phyloP scores from a whole-genome alignment of 2,329 filamentous ascomycete species.

The Penicillium freii region DNA sequence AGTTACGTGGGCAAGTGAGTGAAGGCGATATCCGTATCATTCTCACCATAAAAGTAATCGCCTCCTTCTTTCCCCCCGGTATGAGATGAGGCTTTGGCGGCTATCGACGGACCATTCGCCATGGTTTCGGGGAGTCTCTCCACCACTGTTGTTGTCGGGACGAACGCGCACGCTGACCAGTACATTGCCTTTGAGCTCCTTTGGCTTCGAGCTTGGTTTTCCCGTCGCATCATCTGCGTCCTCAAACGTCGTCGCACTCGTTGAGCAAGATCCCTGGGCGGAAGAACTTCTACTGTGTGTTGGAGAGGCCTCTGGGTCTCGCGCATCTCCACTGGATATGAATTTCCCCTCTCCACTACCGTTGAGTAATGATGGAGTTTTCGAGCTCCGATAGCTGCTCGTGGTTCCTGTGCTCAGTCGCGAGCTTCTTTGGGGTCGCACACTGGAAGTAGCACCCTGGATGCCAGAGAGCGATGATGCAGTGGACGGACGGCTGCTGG shows the following conservation, averaged over 20 bases:
- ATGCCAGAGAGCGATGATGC: slow-evolving; percentile 45
- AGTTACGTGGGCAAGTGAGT: not conserved
- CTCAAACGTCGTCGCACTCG: slow-evolving; percentile 84
- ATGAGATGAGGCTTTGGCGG: slow-evolving; percentile 75
- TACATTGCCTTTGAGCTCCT: slow-evolving; percentile 89
- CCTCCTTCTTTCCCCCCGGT: slow-evolving; percentile 87
- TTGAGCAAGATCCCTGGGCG: slow-evolving; percentile 87
- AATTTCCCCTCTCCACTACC: slow-evolving; percentile 75
- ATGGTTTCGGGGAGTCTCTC: slow-evolving; percentile 62
- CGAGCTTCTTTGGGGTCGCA: slow-evolving; percentile 56
- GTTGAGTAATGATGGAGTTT: slow-evolving; percentile 73
- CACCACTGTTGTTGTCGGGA: slow-evolving; percentile 65
- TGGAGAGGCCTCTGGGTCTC: slow-evolving; percentile 76
- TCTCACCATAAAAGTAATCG: slow-evolving; percentile 84
- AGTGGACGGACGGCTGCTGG: slow-evolving; percentile 63
- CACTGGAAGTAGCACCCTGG: slow-evolving; percentile 32
- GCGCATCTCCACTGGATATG: slow-evolving; percentile 60
- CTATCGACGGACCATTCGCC: slow-evolving; percentile 92
- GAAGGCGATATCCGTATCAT: not conserved
- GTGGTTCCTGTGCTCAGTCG: slow-evolving; percentile 56
- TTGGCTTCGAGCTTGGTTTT: slow-evolving; percentile 39
- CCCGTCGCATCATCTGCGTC: slow-evolving; percentile 62
- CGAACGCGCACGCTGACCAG: slow-evolving; percentile 91
- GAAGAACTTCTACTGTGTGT: slow-evolving; percentile 89
- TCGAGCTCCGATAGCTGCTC: slow-evolving; percentile 49